phyloP scores from a whole-genome alignment of 768 basidiomycete species.

The Boletus fagicola region DNA sequence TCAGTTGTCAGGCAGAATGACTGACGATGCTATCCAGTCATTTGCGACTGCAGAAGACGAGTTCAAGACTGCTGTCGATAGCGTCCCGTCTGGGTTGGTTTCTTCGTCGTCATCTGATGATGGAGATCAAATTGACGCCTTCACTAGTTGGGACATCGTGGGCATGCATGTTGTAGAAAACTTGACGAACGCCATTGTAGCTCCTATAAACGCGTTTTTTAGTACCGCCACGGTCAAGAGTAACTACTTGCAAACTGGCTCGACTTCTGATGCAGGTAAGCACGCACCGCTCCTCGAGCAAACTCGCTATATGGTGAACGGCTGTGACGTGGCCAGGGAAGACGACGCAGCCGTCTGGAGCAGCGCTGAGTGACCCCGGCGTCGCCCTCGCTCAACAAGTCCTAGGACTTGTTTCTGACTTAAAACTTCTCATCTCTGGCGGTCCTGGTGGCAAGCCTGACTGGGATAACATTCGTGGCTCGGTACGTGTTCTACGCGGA shows the following conservation, averaged over 20 bases:
- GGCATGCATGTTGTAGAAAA: conserved; percentile 18
- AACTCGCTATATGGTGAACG: not conserved
- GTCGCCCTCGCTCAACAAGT: conserved; percentile 8
- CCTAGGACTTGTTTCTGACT: conserved; percentile 7
- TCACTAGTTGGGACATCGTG: conserved; percentile 11
- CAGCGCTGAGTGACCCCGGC: conserved; percentile 13
- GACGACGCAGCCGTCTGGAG: conserved; percentile 10
- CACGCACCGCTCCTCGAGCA: not conserved
- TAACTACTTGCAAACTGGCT: conserved; percentile 12
- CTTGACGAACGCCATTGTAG: conserved; percentile 12
- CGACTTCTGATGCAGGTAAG: not conserved
- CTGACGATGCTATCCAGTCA: conserved; percentile 4
- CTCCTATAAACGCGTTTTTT: conserved; percentile 12
- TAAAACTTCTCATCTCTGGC: conserved; percentile 13
- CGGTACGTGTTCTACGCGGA: conserved; percentile 1
- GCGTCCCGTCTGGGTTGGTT: conserved; percentile 14
- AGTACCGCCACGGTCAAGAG: conserved; percentile 12
- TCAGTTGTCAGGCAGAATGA: not conserved
- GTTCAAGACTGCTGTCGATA: conserved; percentile 17
- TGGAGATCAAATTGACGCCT: not conserved
- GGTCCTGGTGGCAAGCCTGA: conserved; percentile 14
- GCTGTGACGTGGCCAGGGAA: not conserved
- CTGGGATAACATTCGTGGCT: conserved; percentile 16
- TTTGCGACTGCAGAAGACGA: conserved; percentile 15
- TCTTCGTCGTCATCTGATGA: not conserved